These are phyloP conservation scores for Telopea speciosissima DNA, from an alignment of 177 flowering plant genomes.

Conservation along the genomic window DNA sequence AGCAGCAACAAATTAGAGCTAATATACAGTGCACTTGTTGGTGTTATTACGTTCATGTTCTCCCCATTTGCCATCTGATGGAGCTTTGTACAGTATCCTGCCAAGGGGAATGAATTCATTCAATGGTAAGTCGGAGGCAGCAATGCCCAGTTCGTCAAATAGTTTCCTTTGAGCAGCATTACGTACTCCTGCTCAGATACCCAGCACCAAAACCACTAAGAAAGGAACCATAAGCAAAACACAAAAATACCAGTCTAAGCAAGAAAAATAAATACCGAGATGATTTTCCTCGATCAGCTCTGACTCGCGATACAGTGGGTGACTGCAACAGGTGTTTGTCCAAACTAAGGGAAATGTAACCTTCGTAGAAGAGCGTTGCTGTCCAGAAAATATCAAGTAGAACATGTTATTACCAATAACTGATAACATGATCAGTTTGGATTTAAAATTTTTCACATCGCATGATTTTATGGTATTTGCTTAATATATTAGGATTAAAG, in stretches of 20 bases:
- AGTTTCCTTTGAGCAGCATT: conserved; percentile 98
- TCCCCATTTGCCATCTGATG: conserved; percentile 99
- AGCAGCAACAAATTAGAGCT: too few relatives aligned
- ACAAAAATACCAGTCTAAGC: not conserved
- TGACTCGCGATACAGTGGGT: conserved; percentile 87
- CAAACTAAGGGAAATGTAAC: conserved; percentile 96
- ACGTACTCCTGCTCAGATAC: conserved; percentile 58
- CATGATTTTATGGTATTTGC: too few relatives aligned
- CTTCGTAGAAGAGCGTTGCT: conserved; percentile 98
- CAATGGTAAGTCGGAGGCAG: conserved; percentile 80
- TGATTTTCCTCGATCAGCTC: conserved; percentile 78
- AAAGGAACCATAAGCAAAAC: not conserved
- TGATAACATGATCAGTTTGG: too few relatives aligned
- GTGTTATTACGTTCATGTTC: conserved; percentile 81
- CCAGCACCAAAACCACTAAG: conserved; percentile 1
- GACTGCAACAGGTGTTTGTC: conserved; percentile 99
- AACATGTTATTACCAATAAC: conserved; percentile 3
- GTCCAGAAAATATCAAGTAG: conserved; percentile 19
- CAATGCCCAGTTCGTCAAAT: conserved; percentile 89
- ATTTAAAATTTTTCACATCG: too few relatives aligned
- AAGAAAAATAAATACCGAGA: conserved; percentile 54
- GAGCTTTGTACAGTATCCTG: conserved; percentile 92
- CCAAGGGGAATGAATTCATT: conserved; percentile 77
- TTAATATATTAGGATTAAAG: too few relatives aligned
- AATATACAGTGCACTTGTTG: not conserved